Evolutionary conservation across 345 rosid genomes (phyloP).

Genomic region (Sisymbrium altissimum): DNA sequence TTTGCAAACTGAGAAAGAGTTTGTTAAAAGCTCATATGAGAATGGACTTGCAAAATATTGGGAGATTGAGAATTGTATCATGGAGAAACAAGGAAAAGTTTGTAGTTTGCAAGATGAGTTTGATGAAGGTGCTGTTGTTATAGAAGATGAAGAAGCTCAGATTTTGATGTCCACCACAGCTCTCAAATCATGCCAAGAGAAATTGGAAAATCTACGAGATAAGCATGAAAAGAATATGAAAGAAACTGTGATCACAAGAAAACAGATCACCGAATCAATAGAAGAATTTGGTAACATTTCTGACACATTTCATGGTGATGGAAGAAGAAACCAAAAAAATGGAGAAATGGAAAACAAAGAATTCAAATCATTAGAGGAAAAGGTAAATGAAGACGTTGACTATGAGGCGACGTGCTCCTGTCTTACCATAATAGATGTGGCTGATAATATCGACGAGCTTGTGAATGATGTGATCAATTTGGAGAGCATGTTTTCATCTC

Average conservation of each 20-base stretch:
- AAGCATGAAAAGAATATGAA: conserved; percentile 47
- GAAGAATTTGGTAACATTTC: conserved; percentile 43
- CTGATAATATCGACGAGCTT: conserved; percentile 84
- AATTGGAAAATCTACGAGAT: conserved; percentile 49
- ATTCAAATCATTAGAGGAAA: neutral
- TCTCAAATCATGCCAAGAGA: conserved; percentile 68
- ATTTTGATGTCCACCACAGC: conserved; percentile 67
- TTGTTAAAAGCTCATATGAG: conserved; percentile 72
- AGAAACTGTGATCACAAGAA: conserved; percentile 43
- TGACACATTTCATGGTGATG: conserved; percentile 23
- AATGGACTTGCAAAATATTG: conserved; percentile 57
- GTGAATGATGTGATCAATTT: conserved; percentile 70
- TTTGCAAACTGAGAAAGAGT: conserved; percentile 85
- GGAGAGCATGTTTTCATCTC: conserved; percentile 68
- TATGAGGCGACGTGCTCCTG: conserved; percentile 35
- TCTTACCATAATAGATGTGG: conserved; percentile 59
- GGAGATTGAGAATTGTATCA: conserved; percentile 61
- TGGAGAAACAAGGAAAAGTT: conserved; percentile 56
- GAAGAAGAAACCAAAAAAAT: neutral
- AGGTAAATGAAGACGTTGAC: conserved; percentile 47
- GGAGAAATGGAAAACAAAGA: neutral
- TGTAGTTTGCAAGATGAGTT: conserved; percentile 68
- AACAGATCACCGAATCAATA: conserved; percentile 40
- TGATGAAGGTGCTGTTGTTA: conserved; percentile 52
- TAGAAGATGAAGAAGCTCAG: conserved; percentile 76